A percentile compares a stretch with the other conserved stretches of the same genome.
These are phyloP conservation scores for Diaporthe velutina DNA, from an alignment of 2,329 filamentous ascomycete genomes.

Conservation along the genomic window DNA sequence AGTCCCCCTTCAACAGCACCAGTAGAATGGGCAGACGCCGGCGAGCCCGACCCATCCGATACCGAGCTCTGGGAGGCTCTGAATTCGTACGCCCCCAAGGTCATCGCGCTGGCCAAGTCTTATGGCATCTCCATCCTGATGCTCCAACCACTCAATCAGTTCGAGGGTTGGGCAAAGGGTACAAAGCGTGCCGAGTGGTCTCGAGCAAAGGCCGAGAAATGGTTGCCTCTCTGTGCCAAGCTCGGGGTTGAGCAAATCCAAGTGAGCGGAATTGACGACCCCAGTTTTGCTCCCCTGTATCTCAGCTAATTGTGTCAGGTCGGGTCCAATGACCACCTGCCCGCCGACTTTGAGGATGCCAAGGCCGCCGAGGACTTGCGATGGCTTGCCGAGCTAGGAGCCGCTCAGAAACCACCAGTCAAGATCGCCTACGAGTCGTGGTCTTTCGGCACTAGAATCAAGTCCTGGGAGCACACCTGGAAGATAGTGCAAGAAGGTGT, in stretches of 20 bases:
- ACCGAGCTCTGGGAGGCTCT: background rate
- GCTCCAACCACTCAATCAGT: background rate
- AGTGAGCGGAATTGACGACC: background rate
- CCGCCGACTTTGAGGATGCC: background rate
- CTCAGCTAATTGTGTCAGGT: background rate
- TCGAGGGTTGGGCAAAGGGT: slow-evolving; percentile 2
- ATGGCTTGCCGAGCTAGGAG: background rate
- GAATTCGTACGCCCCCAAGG: background rate
- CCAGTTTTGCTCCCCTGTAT: background rate
- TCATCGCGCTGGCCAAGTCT: background rate
- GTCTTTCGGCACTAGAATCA: background rate
- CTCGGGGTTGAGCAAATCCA: background rate
- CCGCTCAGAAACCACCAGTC: background rate
- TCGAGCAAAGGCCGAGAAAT: slow-evolving; percentile 6
- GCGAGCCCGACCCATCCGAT: slow-evolving; percentile 1
- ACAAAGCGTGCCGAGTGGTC: slow-evolving; percentile 2
- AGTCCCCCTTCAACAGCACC: background rate
- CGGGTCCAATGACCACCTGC: slow-evolving; percentile 2
- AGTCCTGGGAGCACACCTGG: background rate
- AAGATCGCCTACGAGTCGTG: slow-evolving; percentile 13
- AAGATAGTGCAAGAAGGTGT: background rate
- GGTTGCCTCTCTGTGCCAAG: background rate
- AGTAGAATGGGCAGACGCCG: background rate
- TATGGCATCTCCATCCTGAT: background rate
- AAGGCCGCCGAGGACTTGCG: background rate